These are phyloP conservation scores for Chenopodium album DNA, from an alignment of 148 eudicot genomes.

Conservation along the genomic window DNA sequence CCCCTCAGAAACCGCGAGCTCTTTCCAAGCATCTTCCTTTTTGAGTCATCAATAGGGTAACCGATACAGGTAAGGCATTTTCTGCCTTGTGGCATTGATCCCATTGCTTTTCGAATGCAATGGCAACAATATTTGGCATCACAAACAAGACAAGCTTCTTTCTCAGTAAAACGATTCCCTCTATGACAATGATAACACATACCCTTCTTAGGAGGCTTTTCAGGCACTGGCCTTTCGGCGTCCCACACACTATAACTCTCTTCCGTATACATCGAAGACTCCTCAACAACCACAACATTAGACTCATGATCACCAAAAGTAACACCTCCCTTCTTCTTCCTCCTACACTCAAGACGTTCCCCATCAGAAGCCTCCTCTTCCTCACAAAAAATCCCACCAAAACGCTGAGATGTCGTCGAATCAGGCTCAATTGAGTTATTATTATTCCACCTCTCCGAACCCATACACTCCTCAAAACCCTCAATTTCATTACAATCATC, in stretches of 20 bases:
- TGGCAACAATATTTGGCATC: conserved; percentile 61
- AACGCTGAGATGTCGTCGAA: conserved; percentile 14
- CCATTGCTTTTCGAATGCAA: conserved; percentile 82
- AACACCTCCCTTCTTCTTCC: conserved; percentile 35
- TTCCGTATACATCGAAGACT: conserved; percentile 21
- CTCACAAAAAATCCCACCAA: conserved; percentile 32
- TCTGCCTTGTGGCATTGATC: conserved; percentile 96
- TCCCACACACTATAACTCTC: conserved; percentile 17
- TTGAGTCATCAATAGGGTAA: conserved; percentile 56
- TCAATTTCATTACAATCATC: conserved; percentile 33
- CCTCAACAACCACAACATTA: conserved; percentile 17
- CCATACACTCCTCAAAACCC: conserved; percentile 19
- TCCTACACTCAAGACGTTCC: conserved; percentile 37
- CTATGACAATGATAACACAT: conserved; percentile 58
- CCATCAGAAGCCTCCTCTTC: conserved; percentile 38
- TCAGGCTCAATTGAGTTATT: conserved; percentile 12
- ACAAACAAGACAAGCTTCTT: conserved; percentile 74
- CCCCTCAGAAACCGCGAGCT: conserved; percentile 53
- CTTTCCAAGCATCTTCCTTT: conserved; percentile 57
- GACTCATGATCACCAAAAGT: conserved; percentile 47
- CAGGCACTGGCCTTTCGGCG: conserved; percentile 30
- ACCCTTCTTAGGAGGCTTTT: conserved; percentile 50
- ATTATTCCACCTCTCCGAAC: conserved; percentile 8
- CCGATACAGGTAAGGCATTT: conserved; percentile 79
- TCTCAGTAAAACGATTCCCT: conserved; percentile 55